These are phyloP conservation scores for Beauveria brongniartii DNA, from an alignment of 2,329 filamentous ascomycete genomes.

Conservation along the genomic window DNA sequence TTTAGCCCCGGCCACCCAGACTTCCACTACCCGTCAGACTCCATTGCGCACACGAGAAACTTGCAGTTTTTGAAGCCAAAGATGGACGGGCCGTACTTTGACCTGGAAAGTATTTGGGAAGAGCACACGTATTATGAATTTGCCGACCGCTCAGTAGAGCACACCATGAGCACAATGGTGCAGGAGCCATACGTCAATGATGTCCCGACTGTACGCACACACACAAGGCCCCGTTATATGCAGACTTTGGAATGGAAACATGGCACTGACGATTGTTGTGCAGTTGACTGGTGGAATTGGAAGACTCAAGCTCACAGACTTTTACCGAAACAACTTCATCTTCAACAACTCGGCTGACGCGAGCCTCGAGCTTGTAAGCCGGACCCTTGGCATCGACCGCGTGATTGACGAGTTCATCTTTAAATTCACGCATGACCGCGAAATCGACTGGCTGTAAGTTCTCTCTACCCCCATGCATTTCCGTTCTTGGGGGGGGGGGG, in stretches of 20 bases:
- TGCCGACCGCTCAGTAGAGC: slow-evolving; percentile 54
- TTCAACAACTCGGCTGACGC: slow-evolving; percentile 36
- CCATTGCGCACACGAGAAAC: slow-evolving; percentile 55
- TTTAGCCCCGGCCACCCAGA: neutral
- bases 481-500: too few species aligned
- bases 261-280: neutral
- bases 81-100: slow-evolving; percentile 57
- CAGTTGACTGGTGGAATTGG: slow-evolving; percentile 60
- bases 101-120: slow-evolving; percentile 70
- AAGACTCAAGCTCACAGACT: slow-evolving; percentile 51
- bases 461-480: neutral
- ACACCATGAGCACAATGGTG: slow-evolving; percentile 73
- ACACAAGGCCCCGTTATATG: too few species aligned
- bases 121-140: slow-evolving; percentile 69
- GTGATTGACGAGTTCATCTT: slow-evolving; percentile 63
- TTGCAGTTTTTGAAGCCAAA: slow-evolving; percentile 57
- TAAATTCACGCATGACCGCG: slow-evolving; percentile 49
- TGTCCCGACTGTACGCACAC: slow-evolving; percentile 52
- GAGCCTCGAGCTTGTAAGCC: slow-evolving; percentile 16
- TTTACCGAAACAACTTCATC: slow-evolving; percentile 67
- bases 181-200: slow-evolving; percentile 68
- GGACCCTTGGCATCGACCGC: slow-evolving; percentile 62
- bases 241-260: neutral
- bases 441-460: slow-evolving; percentile 57
- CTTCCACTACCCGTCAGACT: neutral